Base-by-base conservation (phyloP, 78 protist genomes). In the Thecamonas trahens region DNA sequence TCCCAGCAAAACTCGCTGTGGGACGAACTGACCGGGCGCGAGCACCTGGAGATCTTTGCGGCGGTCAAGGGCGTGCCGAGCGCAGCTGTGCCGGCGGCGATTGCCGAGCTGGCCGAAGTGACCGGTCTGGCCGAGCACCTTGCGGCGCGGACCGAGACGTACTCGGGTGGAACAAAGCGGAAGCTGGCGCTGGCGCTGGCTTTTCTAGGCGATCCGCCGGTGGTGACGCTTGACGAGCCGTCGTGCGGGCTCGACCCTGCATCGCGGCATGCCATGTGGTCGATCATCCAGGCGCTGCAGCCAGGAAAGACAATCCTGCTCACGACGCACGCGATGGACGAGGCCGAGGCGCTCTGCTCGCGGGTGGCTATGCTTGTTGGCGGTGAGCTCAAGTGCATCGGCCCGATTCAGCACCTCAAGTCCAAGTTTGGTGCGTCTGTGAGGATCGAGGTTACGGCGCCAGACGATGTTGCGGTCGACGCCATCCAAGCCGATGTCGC, bases 321-420 rank as follows among this genome's bases (percentile, higher is more conserved):
- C 29, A 78, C 83, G n/a, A 78, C 85, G 61, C 88, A 83, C 31
- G 7, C 76, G 4, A 37, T 83, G 82, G 86, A 81, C 32, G 88
- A 83, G 37, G 72, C 77, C 17, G 88, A 83, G 53, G 72, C 70
- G 44, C 39, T 83, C n/a, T n/a, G n/a, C n/a, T n/a, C n/a, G n/a
- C n/a, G n/a, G n/a, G n/a, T n/a, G n/a, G n/a, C n/a, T n/a, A n/a
- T n/a, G n/a, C n/a, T n/a, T n/a, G n/a, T n/a, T n/a, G n/a, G n/a
- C n/a, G n/a, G n/a, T n/a, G n/a, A n/a, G n/a, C n/a, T n/a, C n/a
- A n/a, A n/a, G n/a, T n/a, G n/a, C n/a, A n/a, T n/a, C n/a, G n/a
- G n/a, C n/a, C n/a, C n/a, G n/a, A n/a, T n/a, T n/a, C n/a, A n/a
- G n/a, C n/a, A n/a, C n/a, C n/a, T n/a, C n/a, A n/a, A n/a, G n/a